Base-by-base conservation (phyloP, 106 monocot species). In the Ottelia alismoides region DNA sequence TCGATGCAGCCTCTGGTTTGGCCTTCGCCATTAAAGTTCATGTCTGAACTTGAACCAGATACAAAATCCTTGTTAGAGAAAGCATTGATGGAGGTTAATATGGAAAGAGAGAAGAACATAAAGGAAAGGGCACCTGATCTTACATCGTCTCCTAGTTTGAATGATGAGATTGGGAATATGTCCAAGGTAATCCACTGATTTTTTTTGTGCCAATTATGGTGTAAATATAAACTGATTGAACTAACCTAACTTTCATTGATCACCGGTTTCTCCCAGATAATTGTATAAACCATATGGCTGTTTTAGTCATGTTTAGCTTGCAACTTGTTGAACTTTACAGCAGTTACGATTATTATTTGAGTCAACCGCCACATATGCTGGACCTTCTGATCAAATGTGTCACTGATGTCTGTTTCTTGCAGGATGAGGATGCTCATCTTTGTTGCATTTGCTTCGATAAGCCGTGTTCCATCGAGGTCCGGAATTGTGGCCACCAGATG, bases 1-100 rank as follows among this genome's bases (percentile, higher is more conserved):
- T 49, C 90, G 16, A 78, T 84, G 5, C 75, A 84, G 65, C 90
- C 90, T 32, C 49, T 91, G 20, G 80, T 91, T 27, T 91, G 90
- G 90, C 90, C 90, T 29, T 77, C 90, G 43, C 64, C 84, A 27
- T 53, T 91, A n/a, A 91, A 84, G 70, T 84, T 91, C 71, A 84
- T 91, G 47, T 74, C 72, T 25, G 78, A 84, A 55, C 84, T 91
- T 12, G 70, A 78, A n/a, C 63, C 65, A 2, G 81, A 91, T 24
- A 78, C 77, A 18, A 91, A 91, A 61, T 58, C 71, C 28, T 57
- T 91, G 18, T 56, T 91, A 27, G 90, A 91, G 55, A 65, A 60
- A 10, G 90, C 90, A 26, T 73, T 91, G 22, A 78, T 70, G 72
- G 77, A 81, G 55, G 90, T 78, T 31, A 91, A 91, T 29, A 78